Conservation (phyloP, 2,329 filamentous ascomycete species). For the Ilyonectria mors-panacis region DNA sequence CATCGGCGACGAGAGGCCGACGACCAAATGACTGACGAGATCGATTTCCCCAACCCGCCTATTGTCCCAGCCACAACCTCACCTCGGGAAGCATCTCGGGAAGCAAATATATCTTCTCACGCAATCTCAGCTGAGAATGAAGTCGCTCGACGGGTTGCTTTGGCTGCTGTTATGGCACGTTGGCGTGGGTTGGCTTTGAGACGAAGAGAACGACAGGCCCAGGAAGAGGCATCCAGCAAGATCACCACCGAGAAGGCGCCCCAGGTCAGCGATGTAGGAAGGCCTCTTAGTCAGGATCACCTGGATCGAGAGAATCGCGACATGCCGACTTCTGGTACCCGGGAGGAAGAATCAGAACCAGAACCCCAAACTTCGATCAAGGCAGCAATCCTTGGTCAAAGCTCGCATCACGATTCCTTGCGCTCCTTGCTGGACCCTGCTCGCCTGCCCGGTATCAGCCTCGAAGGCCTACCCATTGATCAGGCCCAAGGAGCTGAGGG, state of each 20-base stretch:
- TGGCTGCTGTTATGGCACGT: slow-evolving; percentile 43
- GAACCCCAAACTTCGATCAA: neutral
- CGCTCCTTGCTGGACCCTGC: slow-evolving; percentile 19
- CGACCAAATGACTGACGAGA: slow-evolving; percentile 20
- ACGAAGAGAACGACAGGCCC: slow-evolving; percentile 29
- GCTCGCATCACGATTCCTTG: slow-evolving; percentile 21
- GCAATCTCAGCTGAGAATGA: slow-evolving; percentile 34
- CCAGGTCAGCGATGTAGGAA: slow-evolving; percentile 14
- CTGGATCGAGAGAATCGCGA: neutral
- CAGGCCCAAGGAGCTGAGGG: neutral
- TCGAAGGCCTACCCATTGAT: neutral
- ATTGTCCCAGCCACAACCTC: slow-evolving; percentile 20
- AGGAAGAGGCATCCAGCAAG: slow-evolving; percentile 30
- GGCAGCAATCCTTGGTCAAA: neutral
- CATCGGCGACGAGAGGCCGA: slow-evolving; percentile 13
- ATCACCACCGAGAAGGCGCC: slow-evolving; percentile 35
- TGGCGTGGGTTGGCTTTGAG: slow-evolving; percentile 44
- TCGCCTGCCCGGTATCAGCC: neutral
- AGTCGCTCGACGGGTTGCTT: slow-evolving; percentile 37
- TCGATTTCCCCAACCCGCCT: slow-evolving; percentile 16
- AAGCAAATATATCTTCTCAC: slow-evolving; percentile 21
- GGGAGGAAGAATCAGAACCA: neutral
- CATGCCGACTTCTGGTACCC: neutral
- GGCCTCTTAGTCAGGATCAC: neutral
- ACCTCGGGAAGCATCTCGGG: slow-evolving; percentile 14